Base-by-base conservation (phyloP, 1,139 yeast genomes). In the Hanseniaspora gamundiae region DNA sequence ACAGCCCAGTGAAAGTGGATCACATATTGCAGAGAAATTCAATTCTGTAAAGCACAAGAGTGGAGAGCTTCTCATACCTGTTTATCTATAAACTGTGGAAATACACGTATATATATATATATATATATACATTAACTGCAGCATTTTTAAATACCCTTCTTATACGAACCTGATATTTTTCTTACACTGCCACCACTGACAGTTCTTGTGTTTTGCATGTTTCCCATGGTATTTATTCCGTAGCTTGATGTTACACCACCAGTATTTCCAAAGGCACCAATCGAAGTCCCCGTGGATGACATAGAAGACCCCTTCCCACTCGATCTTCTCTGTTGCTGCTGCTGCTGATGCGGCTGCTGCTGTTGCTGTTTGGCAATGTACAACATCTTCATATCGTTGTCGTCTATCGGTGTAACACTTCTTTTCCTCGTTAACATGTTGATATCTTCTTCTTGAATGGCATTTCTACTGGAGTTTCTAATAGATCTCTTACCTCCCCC, bases 1-100 rank as follows among this genome's bases (percentile, higher is more conserved):
- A 33, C 64, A 59, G 40, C 64, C 64, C 6, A 55, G 62, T 19
- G 61, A 59, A 26, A 56, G 57, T 47, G 64, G 64, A 9, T 60
- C 59, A 2, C 56, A 53, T 42, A 44, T 58, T 28, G 64, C 64
- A 2, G 48, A 49, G 28, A 14, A 21, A n/a, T 36, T 36, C 38
- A 36, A 36, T 16, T 36, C 39, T 4, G 7, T 36, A n/a, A 8
- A 11, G 9, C 39, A 36, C 29, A 36, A 36, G n/a, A 36, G 39
- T 17, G 39, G 39, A 2, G 39, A 36, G 22, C 29, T 36, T 3
- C 19, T 36, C 17, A 20, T 36, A 4, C 39, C 39, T 3, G 29
- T 36, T 6, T 36, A 36, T 24, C n/a, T 36, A 9, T 36, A 24
- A 35, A 19, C 4, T 5, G 13, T 8, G 6, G 8, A 14, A 5